phyloP scores from a whole-genome alignment of 1,284 basidiomycete genomes.

The Apiotrichum montevideense region DNA sequence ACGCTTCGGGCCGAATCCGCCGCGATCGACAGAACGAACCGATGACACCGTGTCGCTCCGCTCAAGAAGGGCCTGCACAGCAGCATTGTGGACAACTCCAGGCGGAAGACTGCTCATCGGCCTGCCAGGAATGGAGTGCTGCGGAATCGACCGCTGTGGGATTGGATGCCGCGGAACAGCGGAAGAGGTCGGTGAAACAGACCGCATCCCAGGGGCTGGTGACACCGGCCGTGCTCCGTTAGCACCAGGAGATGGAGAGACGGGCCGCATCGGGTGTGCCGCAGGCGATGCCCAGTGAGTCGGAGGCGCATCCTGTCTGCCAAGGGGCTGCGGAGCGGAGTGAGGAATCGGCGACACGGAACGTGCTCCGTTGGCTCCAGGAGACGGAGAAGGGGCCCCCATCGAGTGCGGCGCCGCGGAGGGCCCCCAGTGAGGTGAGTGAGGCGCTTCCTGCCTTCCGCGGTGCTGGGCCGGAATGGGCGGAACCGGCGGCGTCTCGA shows the following conservation, averaged over 20 bases:
- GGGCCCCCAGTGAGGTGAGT: too few relatives aligned
- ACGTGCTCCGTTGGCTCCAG: conserved; percentile 4
- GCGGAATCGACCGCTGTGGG: too few relatives aligned
- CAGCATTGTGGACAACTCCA: conserved; percentile 1
- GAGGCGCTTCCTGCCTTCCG: too few relatives aligned
- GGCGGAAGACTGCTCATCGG: not conserved
- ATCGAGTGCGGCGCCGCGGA: too few relatives aligned
- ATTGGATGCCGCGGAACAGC: too few relatives aligned
- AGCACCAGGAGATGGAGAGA: not conserved
- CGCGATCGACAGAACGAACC: conserved; percentile 39
- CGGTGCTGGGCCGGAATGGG: not conserved
- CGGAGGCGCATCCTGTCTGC: not conserved
- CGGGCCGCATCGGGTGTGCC: conserved; percentile 5
- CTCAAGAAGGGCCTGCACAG: conserved; percentile 21
- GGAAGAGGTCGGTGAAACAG: too few relatives aligned
- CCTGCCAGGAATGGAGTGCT: too few relatives aligned
- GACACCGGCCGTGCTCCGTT: not conserved
- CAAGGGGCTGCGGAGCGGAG: conserved; percentile 7
- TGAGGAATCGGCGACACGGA: conserved; percentile 24
- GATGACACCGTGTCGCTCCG: conserved; percentile 43
- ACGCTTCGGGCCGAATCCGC: conserved; percentile 25
- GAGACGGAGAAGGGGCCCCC: too few relatives aligned
- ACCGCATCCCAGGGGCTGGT: too few relatives aligned
- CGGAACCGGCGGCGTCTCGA: not conserved
- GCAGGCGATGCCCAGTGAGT: not conserved